Conservation (phyloP, 805 yeast species). For the Pichia cephalocereana region DNA sequence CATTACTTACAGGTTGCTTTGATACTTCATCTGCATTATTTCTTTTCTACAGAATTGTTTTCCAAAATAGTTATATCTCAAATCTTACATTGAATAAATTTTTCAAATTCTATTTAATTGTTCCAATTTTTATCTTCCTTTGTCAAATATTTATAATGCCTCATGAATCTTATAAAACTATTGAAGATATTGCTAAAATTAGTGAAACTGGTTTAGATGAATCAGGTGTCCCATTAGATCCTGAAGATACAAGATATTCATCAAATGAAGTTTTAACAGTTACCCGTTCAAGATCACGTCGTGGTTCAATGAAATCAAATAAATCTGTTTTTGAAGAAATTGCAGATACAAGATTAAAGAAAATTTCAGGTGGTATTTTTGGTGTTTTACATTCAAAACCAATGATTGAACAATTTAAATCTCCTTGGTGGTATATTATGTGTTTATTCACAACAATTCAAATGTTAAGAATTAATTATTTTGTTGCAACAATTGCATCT, state of each 20-base stretch:
- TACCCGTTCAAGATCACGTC: constrained; percentile 21
- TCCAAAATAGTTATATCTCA: constrained; percentile 33
- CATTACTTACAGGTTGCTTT: constrained; percentile 86
- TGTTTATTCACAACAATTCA: constrained; percentile 73
- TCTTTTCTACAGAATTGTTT: constrained; percentile 58
- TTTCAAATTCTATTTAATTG: constrained; percentile 57
- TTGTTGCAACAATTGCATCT: constrained; percentile 79
- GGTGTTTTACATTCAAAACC: constrained; percentile 66
- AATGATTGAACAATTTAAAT: constrained; percentile 30
- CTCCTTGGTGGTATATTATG: constrained; percentile 76
- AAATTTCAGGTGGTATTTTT: constrained; percentile 57
- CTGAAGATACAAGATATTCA: constrained; percentile 30
- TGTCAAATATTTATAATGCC: constrained; percentile 84
- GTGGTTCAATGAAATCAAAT: constrained; percentile 28
- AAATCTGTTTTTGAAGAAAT: constrained; percentile 60
- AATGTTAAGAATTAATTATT: constrained; percentile 87
- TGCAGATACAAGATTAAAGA: constrained; percentile 46
- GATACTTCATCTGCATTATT: constrained; percentile 90
- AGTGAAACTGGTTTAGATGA: constrained; percentile 70
- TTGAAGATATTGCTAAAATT: constrained; percentile 57
- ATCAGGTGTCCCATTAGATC: constrained; percentile 47
- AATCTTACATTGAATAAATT: constrained; percentile 43
- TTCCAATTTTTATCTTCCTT: constrained; percentile 67
- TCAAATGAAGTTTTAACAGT: constrained; percentile 11
- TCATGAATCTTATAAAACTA: constrained; percentile 58